phyloP scores from a whole-genome alignment of 306 rosid genomes.

The Lathyrus sativus region DNA sequence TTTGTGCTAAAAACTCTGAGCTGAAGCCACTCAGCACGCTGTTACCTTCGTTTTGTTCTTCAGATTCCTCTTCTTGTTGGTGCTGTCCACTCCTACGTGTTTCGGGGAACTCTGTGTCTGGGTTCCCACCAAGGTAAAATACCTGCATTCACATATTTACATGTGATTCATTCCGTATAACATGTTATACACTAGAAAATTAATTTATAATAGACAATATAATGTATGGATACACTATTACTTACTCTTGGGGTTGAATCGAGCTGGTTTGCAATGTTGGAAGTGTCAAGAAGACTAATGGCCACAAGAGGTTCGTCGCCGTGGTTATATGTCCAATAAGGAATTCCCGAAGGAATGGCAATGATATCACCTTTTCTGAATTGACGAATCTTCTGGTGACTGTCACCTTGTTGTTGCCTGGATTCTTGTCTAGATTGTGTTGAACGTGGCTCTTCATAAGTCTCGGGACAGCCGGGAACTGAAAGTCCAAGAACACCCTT shows the following conservation, averaged over 20 bases:
- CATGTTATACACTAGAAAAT: no score
- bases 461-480: slow-evolving; percentile 33
- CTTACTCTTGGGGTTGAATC: slow-evolving; percentile 59
- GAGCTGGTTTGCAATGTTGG: slow-evolving; percentile 58
- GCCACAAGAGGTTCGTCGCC: slow-evolving; percentile 32
- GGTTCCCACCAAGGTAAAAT: slow-evolving; percentile 45
- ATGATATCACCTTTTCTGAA: slow-evolving; percentile 29
- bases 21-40: slow-evolving; percentile 43
- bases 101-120: slow-evolving; percentile 36
- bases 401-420: background rate
- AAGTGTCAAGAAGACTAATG: slow-evolving; percentile 47
- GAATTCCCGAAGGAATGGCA: slow-evolving; percentile 38
- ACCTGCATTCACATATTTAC: slow-evolving; percentile 29
- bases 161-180: background rate
- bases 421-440: background rate
- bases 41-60: background rate
- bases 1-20: slow-evolving; percentile 38
- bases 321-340: slow-evolving; percentile 42
- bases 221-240: background rate
- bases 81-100: slow-evolving; percentile 22
- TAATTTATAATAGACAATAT: background rate
- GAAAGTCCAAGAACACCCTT: slow-evolving; percentile 22
- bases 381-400: slow-evolving; percentile 41
- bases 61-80: background rate
- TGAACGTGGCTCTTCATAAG: slow-evolving; percentile 16